Conservation (phyloP, 352 stramenopile species). For the Globisporangium polare region DNA sequence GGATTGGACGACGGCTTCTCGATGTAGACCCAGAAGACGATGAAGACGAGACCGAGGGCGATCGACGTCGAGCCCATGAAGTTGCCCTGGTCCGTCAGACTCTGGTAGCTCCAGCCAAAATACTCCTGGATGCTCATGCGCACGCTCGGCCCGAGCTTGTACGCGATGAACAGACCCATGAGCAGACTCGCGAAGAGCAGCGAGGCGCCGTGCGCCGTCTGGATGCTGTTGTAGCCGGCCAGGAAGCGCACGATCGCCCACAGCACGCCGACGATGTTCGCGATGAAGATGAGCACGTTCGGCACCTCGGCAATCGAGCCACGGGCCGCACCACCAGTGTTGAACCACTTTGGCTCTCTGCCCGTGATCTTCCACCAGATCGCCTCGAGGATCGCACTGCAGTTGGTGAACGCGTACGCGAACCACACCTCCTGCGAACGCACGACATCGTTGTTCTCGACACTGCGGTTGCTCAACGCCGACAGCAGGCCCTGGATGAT, state of each 20-base stretch:
- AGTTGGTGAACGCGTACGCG: slow-evolving; percentile 81
- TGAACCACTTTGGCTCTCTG: slow-evolving; percentile 77
- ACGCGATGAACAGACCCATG: slow-evolving; percentile 78
- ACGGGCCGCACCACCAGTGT: slow-evolving; percentile 65
- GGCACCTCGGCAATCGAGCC: slow-evolving; percentile 66
- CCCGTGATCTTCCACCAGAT: slow-evolving; percentile 85
- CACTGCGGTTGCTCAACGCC: slow-evolving; percentile 73
- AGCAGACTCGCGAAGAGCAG: slow-evolving; percentile 72
- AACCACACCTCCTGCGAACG: slow-evolving; percentile 84
- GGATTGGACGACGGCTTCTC: slow-evolving; percentile 80
- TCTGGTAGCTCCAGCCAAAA: slow-evolving; percentile 87
- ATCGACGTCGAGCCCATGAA: slow-evolving; percentile 73
- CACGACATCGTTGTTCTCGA: slow-evolving; percentile 83
- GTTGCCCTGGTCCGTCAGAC: slow-evolving; percentile 81
- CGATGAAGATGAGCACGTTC: slow-evolving; percentile 78
- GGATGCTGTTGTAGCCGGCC: slow-evolving; percentile 67
- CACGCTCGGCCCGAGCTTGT: slow-evolving; percentile 75
- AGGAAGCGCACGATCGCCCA: slow-evolving; percentile 81
- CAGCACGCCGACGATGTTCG: slow-evolving; percentile 53
- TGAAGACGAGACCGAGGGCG: slow-evolving; percentile 72
- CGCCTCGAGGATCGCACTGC: slow-evolving; percentile 64
- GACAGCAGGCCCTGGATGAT: slow-evolving; percentile 72
- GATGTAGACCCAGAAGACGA: slow-evolving; percentile 80
- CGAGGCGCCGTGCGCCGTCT: slow-evolving; percentile 71
- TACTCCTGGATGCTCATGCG: slow-evolving; percentile 88